Base-by-base conservation (phyloP, 2,329 filamentous ascomycete species). In the Chaetoscypha palmicola region DNA sequence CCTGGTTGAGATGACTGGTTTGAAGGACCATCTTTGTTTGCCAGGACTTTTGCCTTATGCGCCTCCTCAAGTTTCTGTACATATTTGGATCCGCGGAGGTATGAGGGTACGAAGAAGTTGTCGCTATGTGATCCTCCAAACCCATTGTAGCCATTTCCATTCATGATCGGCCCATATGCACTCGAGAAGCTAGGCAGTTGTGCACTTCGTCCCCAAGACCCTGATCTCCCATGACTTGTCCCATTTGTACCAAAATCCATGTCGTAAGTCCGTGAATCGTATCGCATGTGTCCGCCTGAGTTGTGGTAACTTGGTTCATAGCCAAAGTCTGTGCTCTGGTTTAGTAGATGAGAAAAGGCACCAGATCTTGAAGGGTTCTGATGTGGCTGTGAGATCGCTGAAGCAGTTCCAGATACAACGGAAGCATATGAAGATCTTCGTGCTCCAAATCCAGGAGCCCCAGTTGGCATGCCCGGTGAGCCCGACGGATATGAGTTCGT, bases 91-190 rank as follows among this genome's bases (percentile, higher is more conserved):
- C 78, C 78, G 54, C 74, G 72, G 34, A 97, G 74, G 65, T 96
- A 96, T 4, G 87, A 89, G 1, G 91, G 91, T 9, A 82, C 74
- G 64, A 95, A 89, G 70, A 91, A 91, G 46, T 64, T 57, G 46
- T 71, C 63, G 9, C 37, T 42, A 46, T 52, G 37, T 10, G 42
- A 48, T 30, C 42, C 46, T 19, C 53, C 53, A 28, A 48, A 39
- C n/a, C 47, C 49, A 12, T 43, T 43, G 33, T 57, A 52, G 8
- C 54, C 55, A 41, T 54, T 35, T 5, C 57, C 58, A 47, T 59
- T 58, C 37, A 54, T 50, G 14, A 63, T 52, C 33, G 52, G 33
- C 7, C 53, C 55, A 48, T 60, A 63, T 26, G 61, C 61, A 46
- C 58, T 58, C 16, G 61, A 63, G 43, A 58, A 58, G 33, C 58